Evolutionary conservation across 1,284 basidiomycete genomes (phyloP), one percentile per base, ranked within the genome.

Genomic region (Ceratobasidium papillatum): DNA sequence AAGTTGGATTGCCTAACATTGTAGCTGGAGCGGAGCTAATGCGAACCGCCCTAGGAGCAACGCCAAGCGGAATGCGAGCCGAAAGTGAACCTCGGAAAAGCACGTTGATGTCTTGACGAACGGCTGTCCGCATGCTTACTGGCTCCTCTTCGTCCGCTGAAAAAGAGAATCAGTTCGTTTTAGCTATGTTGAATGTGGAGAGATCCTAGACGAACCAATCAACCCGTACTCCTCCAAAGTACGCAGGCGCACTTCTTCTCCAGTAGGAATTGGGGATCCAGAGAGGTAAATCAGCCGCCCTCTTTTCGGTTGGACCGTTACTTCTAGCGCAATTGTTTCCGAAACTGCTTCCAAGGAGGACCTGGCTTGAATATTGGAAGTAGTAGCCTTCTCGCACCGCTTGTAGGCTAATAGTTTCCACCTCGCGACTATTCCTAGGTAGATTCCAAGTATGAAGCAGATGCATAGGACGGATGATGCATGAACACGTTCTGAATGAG

Each of bases 381-480:
- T 9, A 47, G 34, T 25, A n/a, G 41, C 25, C 38, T 49, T 30
- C 2, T 32, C 32, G 27, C 51, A 8, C 25, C 19, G 1, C 58
- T 22, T 47, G 25, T 22, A 58, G 27, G 19, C 47, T 3, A 25
- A 52, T 22, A 34, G 38, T 45, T 9, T 17, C 47, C 25, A 69
- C 45, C 7, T 34, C 3, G 38, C 7, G 27, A 27, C 14, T 5
- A 52, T 30, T 52, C n/a, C 51, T 17, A 47, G 36, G 25, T 58
- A 69, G 47, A 51, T 58, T n/a, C 66, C 66, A 22, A 69, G 66
- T 17, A 69, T 25, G 22, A 69, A 34, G 19, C 41, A 56, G n/a
- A 69, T 45, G 25, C 36, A 69, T 14, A 30, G 25, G 5, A 8
- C 12, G 3, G 30, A n/a, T 34, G 5, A 47, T 30, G 45, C n/a